A percentile compares a stretch with the other conserved stretches of the same genome.
These are phyloP conservation scores for Pachyrhizus erosus DNA, from an alignment of 306 rosid species.

Conservation along the genomic window DNA sequence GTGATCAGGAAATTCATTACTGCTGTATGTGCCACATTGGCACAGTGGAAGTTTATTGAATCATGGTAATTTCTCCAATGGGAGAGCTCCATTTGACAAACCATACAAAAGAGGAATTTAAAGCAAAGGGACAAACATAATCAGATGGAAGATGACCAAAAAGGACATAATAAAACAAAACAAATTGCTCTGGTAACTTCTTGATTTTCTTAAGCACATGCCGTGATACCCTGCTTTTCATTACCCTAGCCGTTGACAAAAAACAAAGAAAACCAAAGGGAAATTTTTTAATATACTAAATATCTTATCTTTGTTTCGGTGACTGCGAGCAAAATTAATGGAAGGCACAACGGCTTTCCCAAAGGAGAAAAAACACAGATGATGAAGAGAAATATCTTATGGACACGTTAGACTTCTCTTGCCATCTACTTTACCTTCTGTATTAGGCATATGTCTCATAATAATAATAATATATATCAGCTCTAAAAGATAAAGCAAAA, in stretches of 20 bases:
- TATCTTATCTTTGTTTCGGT: background rate
- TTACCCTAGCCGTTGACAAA: background rate
- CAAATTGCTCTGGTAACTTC: constrained; percentile 5
- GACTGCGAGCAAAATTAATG: background rate
- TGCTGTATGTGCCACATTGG: too few relatives aligned
- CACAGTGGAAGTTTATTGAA: background rate
- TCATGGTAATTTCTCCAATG: background rate
- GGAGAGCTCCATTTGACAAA: background rate
- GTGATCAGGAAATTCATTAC: too few relatives aligned
- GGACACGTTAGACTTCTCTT: background rate
- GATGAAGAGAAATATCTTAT: constrained; percentile 51
- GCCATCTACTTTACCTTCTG: constrained; percentile 33
- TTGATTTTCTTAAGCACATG: background rate
- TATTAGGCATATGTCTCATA: constrained; percentile 25
- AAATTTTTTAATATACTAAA: background rate
- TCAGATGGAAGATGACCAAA: background rate
- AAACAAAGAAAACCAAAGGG: background rate
- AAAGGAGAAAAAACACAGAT: constrained; percentile 39
- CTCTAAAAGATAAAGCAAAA: background rate
- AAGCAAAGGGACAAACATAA: background rate
- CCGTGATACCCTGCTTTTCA: background rate
- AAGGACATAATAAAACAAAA: background rate
- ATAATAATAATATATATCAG: background rate
- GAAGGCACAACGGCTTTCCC: constrained; percentile 39
- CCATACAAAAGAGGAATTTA: background rate